phyloP scores from a whole-genome alignment of 1,284 basidiomycete genomes.

The Rhodotorula mucilaginosa region DNA sequence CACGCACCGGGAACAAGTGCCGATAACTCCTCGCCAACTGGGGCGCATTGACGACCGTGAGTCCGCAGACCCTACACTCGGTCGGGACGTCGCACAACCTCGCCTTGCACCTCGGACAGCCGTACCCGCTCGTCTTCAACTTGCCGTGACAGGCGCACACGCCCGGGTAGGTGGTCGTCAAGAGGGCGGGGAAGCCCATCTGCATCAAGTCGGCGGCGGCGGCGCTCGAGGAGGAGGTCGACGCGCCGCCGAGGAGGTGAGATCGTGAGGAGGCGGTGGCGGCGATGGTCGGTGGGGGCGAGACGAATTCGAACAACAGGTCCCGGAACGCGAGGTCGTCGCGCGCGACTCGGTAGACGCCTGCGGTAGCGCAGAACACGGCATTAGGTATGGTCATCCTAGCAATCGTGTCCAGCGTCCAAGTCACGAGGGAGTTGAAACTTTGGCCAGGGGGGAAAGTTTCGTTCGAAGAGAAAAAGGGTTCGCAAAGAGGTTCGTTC shows the following conservation, averaged over 20 bases:
- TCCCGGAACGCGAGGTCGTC: slow-evolving; percentile 97
- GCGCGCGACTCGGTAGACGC: slow-evolving; percentile 88
- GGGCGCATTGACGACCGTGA: slow-evolving; percentile 96
- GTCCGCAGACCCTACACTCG: slow-evolving; percentile 92
- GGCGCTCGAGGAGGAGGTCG: slow-evolving; percentile 13
- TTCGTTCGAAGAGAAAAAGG: too few relatives aligned
- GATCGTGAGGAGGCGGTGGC: slow-evolving; percentile 6
- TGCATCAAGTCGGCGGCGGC: slow-evolving; percentile 75
- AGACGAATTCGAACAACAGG: slow-evolving; percentile 89
- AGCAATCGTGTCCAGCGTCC: too few relatives aligned
- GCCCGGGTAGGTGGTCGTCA: slow-evolving; percentile 77
- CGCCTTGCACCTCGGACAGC: slow-evolving; percentile 87
- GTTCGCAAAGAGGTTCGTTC: neutral
- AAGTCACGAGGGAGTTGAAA: too few relatives aligned
- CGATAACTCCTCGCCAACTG: slow-evolving; percentile 94
- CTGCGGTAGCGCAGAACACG: slow-evolving; percentile 50
- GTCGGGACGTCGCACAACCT: slow-evolving; percentile 98
- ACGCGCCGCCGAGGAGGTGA: slow-evolving; percentile 27
- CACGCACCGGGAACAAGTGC: slow-evolving; percentile 82
- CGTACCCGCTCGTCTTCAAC: slow-evolving; percentile 82
- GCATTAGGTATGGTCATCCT: too few relatives aligned
- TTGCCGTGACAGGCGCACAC: slow-evolving; percentile 92
- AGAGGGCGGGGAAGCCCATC: slow-evolving; percentile 94
- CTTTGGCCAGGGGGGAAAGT: too few relatives aligned
- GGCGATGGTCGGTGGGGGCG: slow-evolving; percentile 70